Evolutionary conservation across 441 rosid species (phyloP).

Genomic region (Gossypium davidsonii): DNA sequence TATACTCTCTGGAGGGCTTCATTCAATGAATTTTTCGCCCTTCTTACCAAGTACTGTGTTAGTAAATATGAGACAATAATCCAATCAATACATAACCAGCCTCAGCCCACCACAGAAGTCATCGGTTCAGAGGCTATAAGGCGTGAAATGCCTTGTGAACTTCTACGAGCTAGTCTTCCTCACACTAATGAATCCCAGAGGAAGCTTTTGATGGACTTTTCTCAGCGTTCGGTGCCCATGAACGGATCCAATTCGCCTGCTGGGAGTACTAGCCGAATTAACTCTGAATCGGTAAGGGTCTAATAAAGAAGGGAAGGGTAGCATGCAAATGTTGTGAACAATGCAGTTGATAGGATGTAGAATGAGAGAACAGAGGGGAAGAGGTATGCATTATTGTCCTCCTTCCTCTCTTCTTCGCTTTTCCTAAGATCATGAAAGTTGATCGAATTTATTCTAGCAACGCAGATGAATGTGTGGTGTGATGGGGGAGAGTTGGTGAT

Average conservation of each 20-base stretch:
- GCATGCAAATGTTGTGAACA: not conserved
- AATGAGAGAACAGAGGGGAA: not conserved
- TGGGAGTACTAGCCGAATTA: conserved; percentile 40
- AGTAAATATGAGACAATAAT: conserved; percentile 72
- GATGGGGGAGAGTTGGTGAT: conserved; percentile 36
- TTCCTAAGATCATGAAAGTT: not conserved
- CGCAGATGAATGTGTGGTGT: conserved; percentile 36
- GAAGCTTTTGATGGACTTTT: conserved; percentile 56
- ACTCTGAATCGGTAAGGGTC: conserved; percentile 64
- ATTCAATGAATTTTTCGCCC: conserved; percentile 79
- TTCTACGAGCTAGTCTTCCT: conserved; percentile 75
- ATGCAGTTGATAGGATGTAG: not conserved
- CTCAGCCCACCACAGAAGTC: conserved; percentile 33
- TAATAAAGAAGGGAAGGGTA: conserved; percentile 11
- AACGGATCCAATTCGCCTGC: conserved; percentile 37
- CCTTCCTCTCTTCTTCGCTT: not conserved
- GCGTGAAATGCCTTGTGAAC: conserved; percentile 91
- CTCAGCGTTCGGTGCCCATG: conserved; percentile 20
- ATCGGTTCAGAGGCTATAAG: conserved; percentile 59
- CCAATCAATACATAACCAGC: conserved; percentile 44
- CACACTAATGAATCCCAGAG: conserved; percentile 76
- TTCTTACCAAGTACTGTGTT: conserved; percentile 86
- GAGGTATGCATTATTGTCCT: not conserved
- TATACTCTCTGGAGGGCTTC: conserved; percentile 91
- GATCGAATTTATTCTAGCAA: not conserved